phyloP scores from a whole-genome alignment of 306 rosid species.

The Quercus engelmannii region DNA sequence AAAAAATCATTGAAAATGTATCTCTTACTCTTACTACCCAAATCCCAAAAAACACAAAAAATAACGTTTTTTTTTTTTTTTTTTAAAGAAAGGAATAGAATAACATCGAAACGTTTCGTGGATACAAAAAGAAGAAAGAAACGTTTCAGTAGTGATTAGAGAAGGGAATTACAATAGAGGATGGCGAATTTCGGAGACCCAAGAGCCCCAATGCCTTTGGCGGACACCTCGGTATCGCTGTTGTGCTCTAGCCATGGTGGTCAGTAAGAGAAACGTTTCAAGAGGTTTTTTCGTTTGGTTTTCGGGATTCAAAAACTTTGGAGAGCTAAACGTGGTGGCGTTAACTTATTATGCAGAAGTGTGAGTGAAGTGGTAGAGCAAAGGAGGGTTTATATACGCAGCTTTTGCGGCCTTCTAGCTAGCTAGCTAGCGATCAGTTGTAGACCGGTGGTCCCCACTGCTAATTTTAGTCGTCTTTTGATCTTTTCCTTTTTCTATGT shows the following conservation, averaged over 20 bases:
- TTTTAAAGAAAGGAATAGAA: neutral
- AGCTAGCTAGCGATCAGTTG: neutral
- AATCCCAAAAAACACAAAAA: neutral
- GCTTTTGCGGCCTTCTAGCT: neutral
- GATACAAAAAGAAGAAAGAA: neutral
- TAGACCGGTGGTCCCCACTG: neutral
- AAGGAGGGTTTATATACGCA: constrained; percentile 10
- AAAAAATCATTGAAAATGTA: neutral
- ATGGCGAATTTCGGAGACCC: constrained; percentile 89
- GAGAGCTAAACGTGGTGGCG: neutral
- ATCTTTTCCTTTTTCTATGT: neutral
- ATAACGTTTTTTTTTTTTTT: no score
- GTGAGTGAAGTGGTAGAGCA: neutral
- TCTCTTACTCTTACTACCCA: neutral
- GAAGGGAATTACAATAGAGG: constrained; percentile 26
- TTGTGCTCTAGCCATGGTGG: constrained; percentile 67
- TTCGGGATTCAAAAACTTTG: neutral
- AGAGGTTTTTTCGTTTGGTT: no score
- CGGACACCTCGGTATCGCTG: constrained; percentile 77
- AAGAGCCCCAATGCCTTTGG: constrained; percentile 85
- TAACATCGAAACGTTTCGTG: neutral
- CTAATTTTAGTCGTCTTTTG: neutral
- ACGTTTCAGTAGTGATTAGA: neutral
- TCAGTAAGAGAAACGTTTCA: neutral
- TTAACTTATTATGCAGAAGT: neutral